Evolutionary conservation across 805 yeast species (phyloP).

Genomic region (Ogataea henricii): DNA sequence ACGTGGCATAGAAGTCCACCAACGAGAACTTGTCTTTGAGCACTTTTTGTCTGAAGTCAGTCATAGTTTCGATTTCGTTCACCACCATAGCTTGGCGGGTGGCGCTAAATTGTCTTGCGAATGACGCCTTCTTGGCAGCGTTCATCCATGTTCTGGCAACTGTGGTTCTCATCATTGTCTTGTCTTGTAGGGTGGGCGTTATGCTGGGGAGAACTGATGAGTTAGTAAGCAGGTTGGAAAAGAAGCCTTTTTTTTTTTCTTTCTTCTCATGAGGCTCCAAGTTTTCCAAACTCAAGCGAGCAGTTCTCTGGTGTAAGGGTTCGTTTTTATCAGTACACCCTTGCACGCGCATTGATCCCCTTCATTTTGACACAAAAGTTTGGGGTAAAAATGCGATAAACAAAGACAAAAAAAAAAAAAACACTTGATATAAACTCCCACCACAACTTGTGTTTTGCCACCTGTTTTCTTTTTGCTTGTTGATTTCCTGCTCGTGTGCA

Average conservation of each 20-base stretch:
- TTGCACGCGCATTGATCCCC: neutral
- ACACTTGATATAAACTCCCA: no score
- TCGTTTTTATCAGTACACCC: neutral
- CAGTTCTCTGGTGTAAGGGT: neutral
- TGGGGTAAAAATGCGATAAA: constrained; percentile 9
- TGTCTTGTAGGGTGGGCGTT: no score
- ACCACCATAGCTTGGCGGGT: constrained; percentile 25
- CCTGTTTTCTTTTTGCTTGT: no score
- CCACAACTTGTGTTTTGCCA: no score
- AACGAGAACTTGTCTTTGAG: constrained; percentile 45
- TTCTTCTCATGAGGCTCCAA: no score
- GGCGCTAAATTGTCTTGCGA: constrained; percentile 18
- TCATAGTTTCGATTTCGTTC: constrained; percentile 35
- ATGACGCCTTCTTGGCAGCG: neutral
- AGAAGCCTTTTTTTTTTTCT: neutral
- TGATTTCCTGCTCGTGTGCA: no score
- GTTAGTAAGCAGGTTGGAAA: neutral
- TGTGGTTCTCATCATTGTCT: neutral
- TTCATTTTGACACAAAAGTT: constrained; percentile 5
- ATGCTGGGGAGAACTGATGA: neutral
- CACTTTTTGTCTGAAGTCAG: constrained; percentile 40
- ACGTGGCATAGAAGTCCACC: constrained; percentile 68
- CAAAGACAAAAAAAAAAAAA: neutral
- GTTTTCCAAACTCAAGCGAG: no score
- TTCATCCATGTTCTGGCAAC: neutral